A percentile compares a stretch with the other conserved stretches of the same genome.
These are phyloP conservation scores for Choanephora cucurbitarum DNA, from an alignment of 371 early-diverging fungal genomes.

Conservation along the genomic window DNA sequence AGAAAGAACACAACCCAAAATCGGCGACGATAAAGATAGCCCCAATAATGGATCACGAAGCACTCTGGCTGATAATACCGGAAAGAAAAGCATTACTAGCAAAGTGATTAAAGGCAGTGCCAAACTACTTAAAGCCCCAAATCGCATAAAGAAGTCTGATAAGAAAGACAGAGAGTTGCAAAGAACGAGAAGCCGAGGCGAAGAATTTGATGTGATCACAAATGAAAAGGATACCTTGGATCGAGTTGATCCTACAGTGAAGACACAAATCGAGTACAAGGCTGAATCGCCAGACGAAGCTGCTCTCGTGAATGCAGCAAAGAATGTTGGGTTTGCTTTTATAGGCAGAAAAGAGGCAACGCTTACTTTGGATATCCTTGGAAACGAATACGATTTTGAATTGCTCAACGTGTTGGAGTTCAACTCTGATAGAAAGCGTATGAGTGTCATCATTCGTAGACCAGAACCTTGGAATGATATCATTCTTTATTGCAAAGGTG, in stretches of 20 bases:
- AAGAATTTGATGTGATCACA: slow-evolving; percentile 24
- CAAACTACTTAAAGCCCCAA: slow-evolving; percentile 8
- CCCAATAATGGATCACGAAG: too few relatives aligned
- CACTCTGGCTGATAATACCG: background rate
- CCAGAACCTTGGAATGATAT: slow-evolving; percentile 82
- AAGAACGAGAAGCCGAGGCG: slow-evolving; percentile 13
- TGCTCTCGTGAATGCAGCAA: slow-evolving; percentile 86
- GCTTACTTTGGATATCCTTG: slow-evolving; percentile 68
- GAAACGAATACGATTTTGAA: slow-evolving; percentile 64
- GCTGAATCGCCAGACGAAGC: slow-evolving; percentile 88
- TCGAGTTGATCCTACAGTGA: slow-evolving; percentile 38
- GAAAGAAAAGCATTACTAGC: background rate
- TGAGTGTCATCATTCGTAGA: slow-evolving; percentile 86
- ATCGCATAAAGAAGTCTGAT: slow-evolving; percentile 2
- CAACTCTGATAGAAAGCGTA: slow-evolving; percentile 92
- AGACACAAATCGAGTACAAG: slow-evolving; percentile 42
- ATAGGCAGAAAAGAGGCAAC: slow-evolving; percentile 37
- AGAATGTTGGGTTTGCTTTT: slow-evolving; percentile 87
- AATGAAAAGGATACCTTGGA: slow-evolving; percentile 23
- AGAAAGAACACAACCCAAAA: slow-evolving; percentile 17
- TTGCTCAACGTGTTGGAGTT: slow-evolving; percentile 88
- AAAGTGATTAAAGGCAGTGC: slow-evolving; percentile 9
- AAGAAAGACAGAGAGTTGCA: background rate
- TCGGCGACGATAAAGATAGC: background rate
- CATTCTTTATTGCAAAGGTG: slow-evolving; percentile 93